These are phyloP conservation scores for Sporothrix globosa DNA, from an alignment of 2,329 filamentous ascomycete genomes.

Conservation along the genomic window DNA sequence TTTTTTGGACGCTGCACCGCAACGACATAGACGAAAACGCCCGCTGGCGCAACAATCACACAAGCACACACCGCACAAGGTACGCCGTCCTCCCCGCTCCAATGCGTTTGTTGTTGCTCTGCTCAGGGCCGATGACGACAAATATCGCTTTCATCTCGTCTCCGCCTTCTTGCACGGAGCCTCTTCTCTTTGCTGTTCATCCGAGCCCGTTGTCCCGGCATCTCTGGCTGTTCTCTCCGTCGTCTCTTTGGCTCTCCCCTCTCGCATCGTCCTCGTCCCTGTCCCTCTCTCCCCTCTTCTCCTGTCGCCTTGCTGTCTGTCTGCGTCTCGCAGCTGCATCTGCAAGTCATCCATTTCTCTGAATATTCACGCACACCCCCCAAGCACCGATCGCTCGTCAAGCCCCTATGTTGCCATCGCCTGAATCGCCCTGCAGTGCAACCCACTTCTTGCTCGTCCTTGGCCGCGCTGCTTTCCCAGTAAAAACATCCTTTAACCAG, in stretches of 20 bases:
- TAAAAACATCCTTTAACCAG: slow-evolving; percentile 2
- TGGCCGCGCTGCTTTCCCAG: background rate
- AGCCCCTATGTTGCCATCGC: background rate
- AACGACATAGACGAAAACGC: background rate
- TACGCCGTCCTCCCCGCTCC: slow-evolving; percentile 5
- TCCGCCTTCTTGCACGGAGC: slow-evolving; percentile 20
- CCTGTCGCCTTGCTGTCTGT: background rate
- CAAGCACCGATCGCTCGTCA: background rate
- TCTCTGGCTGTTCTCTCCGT: slow-evolving; percentile 2
- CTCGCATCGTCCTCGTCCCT: background rate
- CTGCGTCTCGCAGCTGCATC: background rate
- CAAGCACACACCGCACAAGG: slow-evolving; percentile 17
- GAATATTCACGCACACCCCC: background rate
- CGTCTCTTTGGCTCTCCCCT: background rate
- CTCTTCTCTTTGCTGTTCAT: background rate
- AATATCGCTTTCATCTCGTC: slow-evolving; percentile 10
- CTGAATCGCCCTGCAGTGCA: background rate
- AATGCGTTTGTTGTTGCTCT: background rate
- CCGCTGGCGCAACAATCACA: slow-evolving; percentile 1
- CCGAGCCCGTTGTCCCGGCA: slow-evolving; percentile 3
- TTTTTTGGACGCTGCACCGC: background rate
- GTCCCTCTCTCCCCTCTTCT: background rate
- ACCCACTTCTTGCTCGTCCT: slow-evolving; percentile 10
- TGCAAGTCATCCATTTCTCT: background rate
- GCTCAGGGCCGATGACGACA: slow-evolving; percentile 14